These are phyloP conservation scores for Erythrophleum ivorense DNA, from an alignment of 331 rosid genomes.

Conservation along the genomic window DNA sequence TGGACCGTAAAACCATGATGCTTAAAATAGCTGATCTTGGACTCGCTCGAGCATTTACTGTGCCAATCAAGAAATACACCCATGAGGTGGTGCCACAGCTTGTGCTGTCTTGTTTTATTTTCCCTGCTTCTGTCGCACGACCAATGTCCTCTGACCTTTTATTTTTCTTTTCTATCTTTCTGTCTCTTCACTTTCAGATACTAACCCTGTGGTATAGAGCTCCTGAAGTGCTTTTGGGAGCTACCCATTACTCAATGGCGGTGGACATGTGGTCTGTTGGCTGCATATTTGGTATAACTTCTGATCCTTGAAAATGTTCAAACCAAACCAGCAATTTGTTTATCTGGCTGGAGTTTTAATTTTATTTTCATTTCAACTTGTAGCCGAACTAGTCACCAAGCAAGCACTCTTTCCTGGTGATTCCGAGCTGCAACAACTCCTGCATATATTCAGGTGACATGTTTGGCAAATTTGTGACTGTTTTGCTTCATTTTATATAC, in stretches of 20 bases:
- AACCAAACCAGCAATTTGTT: background rate
- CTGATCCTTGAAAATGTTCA: conserved; percentile 1
- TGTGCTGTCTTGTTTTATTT: background rate
- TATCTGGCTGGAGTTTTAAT: background rate
- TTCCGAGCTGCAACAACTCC: conserved; percentile 96
- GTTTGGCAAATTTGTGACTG: background rate
- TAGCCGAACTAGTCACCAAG: conserved; percentile 89
- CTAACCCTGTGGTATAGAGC: conserved; percentile 99
- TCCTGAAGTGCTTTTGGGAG: conserved; percentile 97
- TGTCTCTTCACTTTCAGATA: conserved; percentile 56
- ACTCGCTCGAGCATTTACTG: conserved; percentile 89
- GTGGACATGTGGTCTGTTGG: conserved; percentile 98
- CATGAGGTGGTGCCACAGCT: conserved; percentile 65
- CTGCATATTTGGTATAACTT: conserved; percentile 75
- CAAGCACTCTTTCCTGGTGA: conserved; percentile 94
- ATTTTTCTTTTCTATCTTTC: background rate
- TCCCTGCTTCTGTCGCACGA: background rate
- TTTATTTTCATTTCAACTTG: background rate
- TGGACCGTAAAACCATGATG: conserved; percentile 82
- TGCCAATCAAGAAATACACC: conserved; percentile 92
- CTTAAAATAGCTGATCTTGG: conserved; percentile 99
- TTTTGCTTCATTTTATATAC: background rate
- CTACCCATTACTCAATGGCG: conserved; percentile 94
- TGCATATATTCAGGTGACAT: conserved; percentile 78
- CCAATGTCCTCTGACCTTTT: background rate